Conservation (phyloP, 2,329 filamentous ascomycete species). For the Aspergillus quadricinctus region DNA sequence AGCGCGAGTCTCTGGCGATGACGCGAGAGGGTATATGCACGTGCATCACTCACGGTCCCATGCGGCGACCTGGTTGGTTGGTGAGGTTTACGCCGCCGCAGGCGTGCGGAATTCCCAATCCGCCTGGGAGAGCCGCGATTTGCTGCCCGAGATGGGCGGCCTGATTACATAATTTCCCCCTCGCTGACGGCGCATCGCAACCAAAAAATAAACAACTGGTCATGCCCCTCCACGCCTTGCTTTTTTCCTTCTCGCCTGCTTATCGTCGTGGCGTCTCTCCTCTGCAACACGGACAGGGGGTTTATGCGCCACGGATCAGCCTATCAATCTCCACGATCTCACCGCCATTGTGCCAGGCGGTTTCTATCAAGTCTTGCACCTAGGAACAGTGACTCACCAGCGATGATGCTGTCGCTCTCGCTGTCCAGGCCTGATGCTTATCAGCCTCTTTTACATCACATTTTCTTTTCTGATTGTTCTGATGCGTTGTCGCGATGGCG, state of each 20-base stretch:
- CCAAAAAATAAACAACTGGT: conserved; percentile 1
- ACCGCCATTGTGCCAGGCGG: conserved; percentile 15
- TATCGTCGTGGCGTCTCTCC: background rate
- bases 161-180: conserved; percentile 18
- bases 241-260: no score
- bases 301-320: background rate
- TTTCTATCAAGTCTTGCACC: background rate
- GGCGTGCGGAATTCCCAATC: background rate
- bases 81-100: background rate
- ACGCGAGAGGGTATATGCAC: background rate
- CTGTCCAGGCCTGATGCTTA: no score
- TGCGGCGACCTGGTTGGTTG: background rate
- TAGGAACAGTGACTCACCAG: background rate
- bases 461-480: conserved; percentile 8
- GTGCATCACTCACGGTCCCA: background rate
- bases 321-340: conserved; percentile 14
- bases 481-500: conserved; percentile 12
- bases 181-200: conserved; percentile 18
- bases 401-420: no score
- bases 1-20: background rate
- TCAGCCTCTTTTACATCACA: background rate
- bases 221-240: no score
- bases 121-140: background rate
- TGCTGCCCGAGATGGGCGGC: conserved; percentile 1
- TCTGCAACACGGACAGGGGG: conserved; percentile 10